These are phyloP conservation scores for Nicotiana paniculata DNA, from an alignment of 257 asterid genomes.

Conservation along the genomic window DNA sequence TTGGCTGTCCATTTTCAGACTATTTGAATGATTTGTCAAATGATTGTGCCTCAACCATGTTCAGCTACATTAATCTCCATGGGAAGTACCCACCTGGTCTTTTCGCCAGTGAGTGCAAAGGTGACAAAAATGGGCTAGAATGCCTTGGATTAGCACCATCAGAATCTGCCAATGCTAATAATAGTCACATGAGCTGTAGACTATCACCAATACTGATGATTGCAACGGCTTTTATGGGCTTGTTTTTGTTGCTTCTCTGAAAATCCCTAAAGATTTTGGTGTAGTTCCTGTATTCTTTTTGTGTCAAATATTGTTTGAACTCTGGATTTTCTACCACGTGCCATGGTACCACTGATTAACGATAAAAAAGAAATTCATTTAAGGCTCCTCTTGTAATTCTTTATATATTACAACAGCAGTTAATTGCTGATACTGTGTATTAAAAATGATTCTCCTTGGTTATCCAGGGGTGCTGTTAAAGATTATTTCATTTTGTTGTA, in stretches of 20 bases:
- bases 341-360: background rate
- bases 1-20: slow-evolving; percentile 51
- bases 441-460: background rate
- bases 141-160: slow-evolving; percentile 37
- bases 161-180: slow-evolving; percentile 14
- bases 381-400: background rate
- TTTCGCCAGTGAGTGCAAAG: slow-evolving; percentile 57
- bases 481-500: background rate
- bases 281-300: background rate
- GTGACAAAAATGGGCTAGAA: slow-evolving; percentile 34
- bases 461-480: background rate
- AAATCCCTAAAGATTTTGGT: background rate
- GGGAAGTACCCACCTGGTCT: slow-evolving; percentile 80
- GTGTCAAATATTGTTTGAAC: slow-evolving; percentile 4
- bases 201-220: slow-evolving; percentile 27
- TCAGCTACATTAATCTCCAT: slow-evolving; percentile 66
- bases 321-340: background rate
- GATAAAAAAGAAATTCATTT: background rate
- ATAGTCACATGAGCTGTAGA: slow-evolving; percentile 11
- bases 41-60: slow-evolving; percentile 75
- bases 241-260: slow-evolving; percentile 28
- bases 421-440: background rate
- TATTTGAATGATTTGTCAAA: slow-evolving; percentile 41
- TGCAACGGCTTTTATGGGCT: slow-evolving; percentile 18
- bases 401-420: background rate